Percentiles rank a stretch among this genome's conserved stretches.
phyloP scores from a whole-genome alignment of 805 yeast species.

The Candida fluviatilis region DNA sequence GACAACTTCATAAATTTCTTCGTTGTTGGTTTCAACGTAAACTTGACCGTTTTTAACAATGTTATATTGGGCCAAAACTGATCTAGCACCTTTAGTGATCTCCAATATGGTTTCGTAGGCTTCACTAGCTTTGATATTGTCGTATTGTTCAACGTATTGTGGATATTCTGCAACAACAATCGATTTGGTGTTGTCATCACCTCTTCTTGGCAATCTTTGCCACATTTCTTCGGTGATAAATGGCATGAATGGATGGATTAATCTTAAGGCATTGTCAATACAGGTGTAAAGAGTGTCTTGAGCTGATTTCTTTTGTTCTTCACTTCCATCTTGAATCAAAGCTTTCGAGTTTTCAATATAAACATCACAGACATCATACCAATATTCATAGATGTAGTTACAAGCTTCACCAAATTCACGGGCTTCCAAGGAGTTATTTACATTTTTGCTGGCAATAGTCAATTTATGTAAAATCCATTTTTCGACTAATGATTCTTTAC shows the following conservation, averaged over 20 bases:
- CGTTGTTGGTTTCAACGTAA: constrained; percentile 65
- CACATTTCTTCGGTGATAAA: constrained; percentile 96
- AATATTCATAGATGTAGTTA: constrained; percentile 82
- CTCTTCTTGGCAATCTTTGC: constrained; percentile 94
- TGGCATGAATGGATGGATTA: constrained; percentile 99
- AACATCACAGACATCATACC: constrained; percentile 96
- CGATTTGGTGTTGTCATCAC: constrained; percentile 61
- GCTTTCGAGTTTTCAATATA: constrained; percentile 96
- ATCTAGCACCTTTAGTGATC: constrained; percentile 87
- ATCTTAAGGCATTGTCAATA: constrained; percentile 82
- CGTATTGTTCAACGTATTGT: constrained; percentile 52
- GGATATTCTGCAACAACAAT: constrained; percentile 84
- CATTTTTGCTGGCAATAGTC: constrained; percentile 60
- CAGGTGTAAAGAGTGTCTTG: constrained; percentile 91
- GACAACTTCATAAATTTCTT: constrained; percentile 48
- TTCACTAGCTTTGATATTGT: constrained; percentile 58
- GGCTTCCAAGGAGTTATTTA: constrained; percentile 64
- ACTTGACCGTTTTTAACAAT: constrained; percentile 86
- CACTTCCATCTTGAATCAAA: constrained; percentile 86
- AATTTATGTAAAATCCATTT: constrained; percentile 93
- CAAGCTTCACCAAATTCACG: constrained; percentile 91
- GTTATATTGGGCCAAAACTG: constrained; percentile 84
- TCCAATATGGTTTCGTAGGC: constrained; percentile 84
- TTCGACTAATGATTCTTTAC: constrained; percentile 88
- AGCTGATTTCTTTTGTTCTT: constrained; percentile 81